Percentiles rank a stretch among this genome's conserved stretches.
Evolutionary conservation across 108 stramenopile species (phyloP).

Genomic region (Ochromonas danica): DNA sequence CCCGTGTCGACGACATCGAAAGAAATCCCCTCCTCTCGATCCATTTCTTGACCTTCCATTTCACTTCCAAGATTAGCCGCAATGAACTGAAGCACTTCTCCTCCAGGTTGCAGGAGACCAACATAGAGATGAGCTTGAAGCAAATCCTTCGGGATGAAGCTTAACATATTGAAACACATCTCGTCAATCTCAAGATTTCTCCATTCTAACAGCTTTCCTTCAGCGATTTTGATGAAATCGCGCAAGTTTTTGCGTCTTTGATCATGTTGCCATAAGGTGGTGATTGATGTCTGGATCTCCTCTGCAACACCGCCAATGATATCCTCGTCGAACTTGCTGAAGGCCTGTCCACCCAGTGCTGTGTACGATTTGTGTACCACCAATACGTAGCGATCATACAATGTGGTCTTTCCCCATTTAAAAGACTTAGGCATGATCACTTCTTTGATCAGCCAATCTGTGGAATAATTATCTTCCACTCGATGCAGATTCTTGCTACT

Average conservation of each 20-base stretch:
- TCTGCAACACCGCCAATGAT: background rate
- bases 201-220: slow-evolving; percentile 22
- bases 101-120: slow-evolving; percentile 5
- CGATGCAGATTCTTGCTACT: background rate
- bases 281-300: background rate
- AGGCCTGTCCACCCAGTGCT: background rate
- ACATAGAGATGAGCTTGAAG: slow-evolving; percentile 5
- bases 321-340: background rate
- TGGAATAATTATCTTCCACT: background rate
- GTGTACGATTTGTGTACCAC: background rate
- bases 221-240: background rate
- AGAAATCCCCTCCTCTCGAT: background rate
- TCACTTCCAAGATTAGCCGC: background rate
- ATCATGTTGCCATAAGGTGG: background rate
- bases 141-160: background rate
- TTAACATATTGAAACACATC: slow-evolving; percentile 8
- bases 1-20: slow-evolving; percentile 25
- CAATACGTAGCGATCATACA: background rate
- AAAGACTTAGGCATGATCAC: background rate
- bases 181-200: background rate
- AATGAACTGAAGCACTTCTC: background rate
- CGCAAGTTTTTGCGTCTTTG: background rate
- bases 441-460: background rate
- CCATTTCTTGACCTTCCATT: slow-evolving; percentile 3
- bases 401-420: background rate